Base-by-base conservation (phyloP, 805 yeast genomes). In the Teunomyces funiuensis region DNA sequence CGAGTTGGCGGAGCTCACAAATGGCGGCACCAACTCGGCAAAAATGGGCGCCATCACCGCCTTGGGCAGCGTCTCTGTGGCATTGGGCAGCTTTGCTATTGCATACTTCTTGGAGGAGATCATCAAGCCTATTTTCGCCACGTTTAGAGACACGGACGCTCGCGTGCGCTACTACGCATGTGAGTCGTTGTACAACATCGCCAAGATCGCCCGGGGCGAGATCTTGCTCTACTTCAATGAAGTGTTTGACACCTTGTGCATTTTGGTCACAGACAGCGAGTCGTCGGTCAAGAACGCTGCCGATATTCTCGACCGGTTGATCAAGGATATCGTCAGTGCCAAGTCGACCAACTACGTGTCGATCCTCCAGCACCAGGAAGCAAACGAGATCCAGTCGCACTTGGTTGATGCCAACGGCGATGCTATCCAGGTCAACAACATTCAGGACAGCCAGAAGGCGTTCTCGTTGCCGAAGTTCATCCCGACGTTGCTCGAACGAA, bases 91-190 rank as follows among this genome's bases (percentile, higher is more conserved):
- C 29, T 80, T 79, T 51, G 91, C 90, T 36, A 88, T 93, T 26
- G 93, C 96, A 0, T 69, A 71, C 42, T 91, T 88, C 54, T 64
- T 93, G 37, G 93, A 88, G 44, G 86, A 82, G 40, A 89, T 93
- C 43, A 80, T 93, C 47, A 93, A 88, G 46, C 97, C 99, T 0
- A 96, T 93, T 10, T 71, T 93, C 52, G 91, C 97, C 0, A 91
- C 97, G 44, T 93, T 93, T 61, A 91, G 95, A 37, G 99, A 93
- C 57, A 96, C 93, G 45, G 97, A 93, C 60, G 91, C 96, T n/a
- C 79, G 95, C 51, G 99, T 93, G 6, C 74, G 99, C 41, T 93
- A 93, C 56, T 93, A 89, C 61, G 97, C 99, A 0, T 93, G 98
- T 66, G 99, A 93, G 57, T 85, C 95, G 36, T 72, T 93, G 46